Evolutionary conservation across 1,284 basidiomycete species (phyloP), one percentile per base, ranked within the genome.

Genomic region (Tilletiopsis washingtonensis): DNA sequence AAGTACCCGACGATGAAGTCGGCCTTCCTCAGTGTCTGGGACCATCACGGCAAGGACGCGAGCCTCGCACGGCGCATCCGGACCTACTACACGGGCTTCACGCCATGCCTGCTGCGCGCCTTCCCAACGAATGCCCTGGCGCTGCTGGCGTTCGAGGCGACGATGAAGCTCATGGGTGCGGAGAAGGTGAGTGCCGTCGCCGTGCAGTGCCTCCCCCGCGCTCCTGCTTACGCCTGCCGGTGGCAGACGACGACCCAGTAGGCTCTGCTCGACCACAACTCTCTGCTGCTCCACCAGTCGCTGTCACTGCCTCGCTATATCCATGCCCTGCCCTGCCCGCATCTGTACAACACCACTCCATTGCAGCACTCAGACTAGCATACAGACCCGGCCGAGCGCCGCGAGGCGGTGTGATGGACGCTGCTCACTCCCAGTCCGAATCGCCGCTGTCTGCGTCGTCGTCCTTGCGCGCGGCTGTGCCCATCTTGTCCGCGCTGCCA

Each of bases 101-200:
- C 57, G 12, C 64, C 66, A 1, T 68, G 65, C 47, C 40, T 67
- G 26, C 47, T 71, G 11, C 46, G 69, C 11, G 69, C 69, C 1
- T 71, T 71, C 47, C 69, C 69, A 2, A 70, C 68, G 1, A 71
- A 71, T 41, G 69, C 69, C 1, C 58, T 60, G 0, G 66, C 68
- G 4, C 43, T 71, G 9, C 60, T 70, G 36, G 69, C 68, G 0
- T 71, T 70, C 26, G 69, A 71, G 37, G 62, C 61, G 0, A 59
- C 64, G 2, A 71, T 71, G 69, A 51, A 46, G 4, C 39, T 70
- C 4, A 64, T 71, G 64, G 61, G 58, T 4, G 64, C 66, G 2
- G 64, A 68, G 32, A 67, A 54, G 52, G 56, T 53, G 34, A 47
- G n/a, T 17, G 32, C 19, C n/a, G n/a, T n/a, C n/a, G n/a, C n/a